Percentiles rank a stretch among this genome's conserved stretches.
Conservation (phyloP, 164 flowering plant genomes). For the Vitis rotundifolia region DNA sequence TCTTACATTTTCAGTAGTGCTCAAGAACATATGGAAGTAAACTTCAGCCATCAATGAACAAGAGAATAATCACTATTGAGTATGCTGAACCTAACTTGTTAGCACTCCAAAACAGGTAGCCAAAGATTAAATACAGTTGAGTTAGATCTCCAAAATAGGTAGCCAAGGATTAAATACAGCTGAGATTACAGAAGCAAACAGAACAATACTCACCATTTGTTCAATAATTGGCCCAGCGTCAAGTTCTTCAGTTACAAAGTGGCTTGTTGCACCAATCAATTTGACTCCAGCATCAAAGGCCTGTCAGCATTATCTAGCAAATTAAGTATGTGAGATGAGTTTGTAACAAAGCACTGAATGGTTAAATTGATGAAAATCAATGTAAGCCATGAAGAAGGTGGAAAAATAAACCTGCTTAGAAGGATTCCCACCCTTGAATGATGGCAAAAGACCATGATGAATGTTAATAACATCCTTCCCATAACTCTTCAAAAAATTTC, state of each 20-base stretch:
- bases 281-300: conserved; percentile 93
- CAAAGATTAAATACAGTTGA: no score
- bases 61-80: not conserved
- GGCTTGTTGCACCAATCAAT: conserved; percentile 92
- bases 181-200: not conserved
- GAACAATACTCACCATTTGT: conserved; percentile 67
- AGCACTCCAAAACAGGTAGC: not conserved
- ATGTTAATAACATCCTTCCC: conserved; percentile 89
- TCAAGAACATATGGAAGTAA: no score
- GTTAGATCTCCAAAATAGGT: not conserved
- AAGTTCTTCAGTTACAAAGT: conserved; percentile 95
- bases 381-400: not conserved
- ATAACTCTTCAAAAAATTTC: conserved; percentile 62
- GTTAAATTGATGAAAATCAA: not conserved
- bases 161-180: not conserved
- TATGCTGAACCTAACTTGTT: not conserved
- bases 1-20: no score
- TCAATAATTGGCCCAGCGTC: conserved; percentile 91
- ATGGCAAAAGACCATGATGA: conserved; percentile 94
- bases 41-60: no score
- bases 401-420: conserved; percentile 65
- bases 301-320: conserved; percentile 36
- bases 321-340: conserved; percentile 10
- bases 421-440: conserved; percentile 94
- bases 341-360: conserved; percentile 5